Evolutionary conservation across 345 rosid genomes (phyloP), one percentile per base, ranked within the genome.

Genomic region (Kandelia obovata): DNA sequence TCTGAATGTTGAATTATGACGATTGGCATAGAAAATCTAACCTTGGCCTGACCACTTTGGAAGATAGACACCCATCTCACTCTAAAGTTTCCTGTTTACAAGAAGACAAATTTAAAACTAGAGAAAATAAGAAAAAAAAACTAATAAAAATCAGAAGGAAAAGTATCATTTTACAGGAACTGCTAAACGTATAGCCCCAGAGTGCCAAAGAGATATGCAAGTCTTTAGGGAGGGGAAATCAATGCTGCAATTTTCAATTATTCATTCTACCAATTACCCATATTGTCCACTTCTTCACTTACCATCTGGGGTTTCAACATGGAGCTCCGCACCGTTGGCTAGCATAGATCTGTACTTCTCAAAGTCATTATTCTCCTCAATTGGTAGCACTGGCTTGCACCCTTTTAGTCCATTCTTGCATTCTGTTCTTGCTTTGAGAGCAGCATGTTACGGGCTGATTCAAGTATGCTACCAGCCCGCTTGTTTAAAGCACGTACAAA

Each of bases 241-340:
- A 43, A 43, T 13, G 46, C 15, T 43, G 19, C 17, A 13, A 13
- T 43, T 13, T 43, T 43, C 5, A 11, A 15, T 43, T 11, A 43
- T 43, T 39, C 15, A 39, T 39, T 39, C 49, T 13, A 15, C 19
- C 49, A 43, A 43, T 43, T 13, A 3, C 17, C 3, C 16, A 43
- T 13, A 3, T 43, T 43, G 4, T 13, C 49, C 49, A 43, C 19
- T 43, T 43, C 28, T 25, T 7, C 16, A 56, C 57, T 28, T 83
- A 92, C 99, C 97, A 49, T 95, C 88, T 7, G 92, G 88, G 30
- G 92, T 83, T 79, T 89, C 90, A 20, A 91, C 86, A 4, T 86
- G 89, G 37, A 95, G 93, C 66, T 85, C 76, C 0, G 93, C 64
- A 52, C 97, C 99, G 31, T 77, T 77, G 53, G 97, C 86, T 49